Conservation (phyloP, 2,329 filamentous ascomycete genomes). For the Phoma herbarum region DNA sequence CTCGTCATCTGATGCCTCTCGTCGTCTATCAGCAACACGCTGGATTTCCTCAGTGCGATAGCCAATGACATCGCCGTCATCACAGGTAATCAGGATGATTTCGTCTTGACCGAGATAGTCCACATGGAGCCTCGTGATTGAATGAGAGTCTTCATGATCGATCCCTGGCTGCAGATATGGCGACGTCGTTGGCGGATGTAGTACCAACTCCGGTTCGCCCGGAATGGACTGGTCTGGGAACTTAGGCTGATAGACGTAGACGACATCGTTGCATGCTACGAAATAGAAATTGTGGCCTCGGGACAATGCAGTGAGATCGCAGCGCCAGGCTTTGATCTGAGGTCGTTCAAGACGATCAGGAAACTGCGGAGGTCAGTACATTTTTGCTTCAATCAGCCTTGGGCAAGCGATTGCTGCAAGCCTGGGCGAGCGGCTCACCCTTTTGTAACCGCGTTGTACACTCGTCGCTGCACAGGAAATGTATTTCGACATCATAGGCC, state of each 20-base stretch:
- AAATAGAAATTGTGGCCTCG: slow-evolving; percentile 59
- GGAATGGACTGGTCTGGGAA: slow-evolving; percentile 55
- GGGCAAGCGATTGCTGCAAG: background rate
- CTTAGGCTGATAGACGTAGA: slow-evolving; percentile 56
- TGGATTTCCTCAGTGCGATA: slow-evolving; percentile 49
- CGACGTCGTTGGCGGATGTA: slow-evolving; percentile 51
- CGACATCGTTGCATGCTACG: slow-evolving; percentile 52
- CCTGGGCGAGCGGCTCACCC: slow-evolving; percentile 32
- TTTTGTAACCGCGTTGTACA: slow-evolving; percentile 32
- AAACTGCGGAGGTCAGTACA: slow-evolving; percentile 22
- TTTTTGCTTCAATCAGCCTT: background rate
- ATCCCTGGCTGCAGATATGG: slow-evolving; percentile 39
- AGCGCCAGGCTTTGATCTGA: slow-evolving; percentile 50
- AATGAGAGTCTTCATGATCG: slow-evolving; percentile 52
- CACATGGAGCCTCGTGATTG: slow-evolving; percentile 56
- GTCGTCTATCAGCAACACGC: slow-evolving; percentile 27
- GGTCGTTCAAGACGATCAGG: slow-evolving; percentile 23
- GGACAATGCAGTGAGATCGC: slow-evolving; percentile 58
- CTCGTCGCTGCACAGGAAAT: slow-evolving; percentile 38
- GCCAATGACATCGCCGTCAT: slow-evolving; percentile 65
- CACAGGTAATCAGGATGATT: slow-evolving; percentile 61
- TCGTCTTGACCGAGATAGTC: slow-evolving; percentile 58
- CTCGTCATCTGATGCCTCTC: background rate
- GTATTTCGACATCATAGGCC: slow-evolving; percentile 24
- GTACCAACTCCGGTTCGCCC: slow-evolving; percentile 47